Evolutionary conservation across 345 rosid species (phyloP).

Genomic region (Noccaea caerulescens): DNA sequence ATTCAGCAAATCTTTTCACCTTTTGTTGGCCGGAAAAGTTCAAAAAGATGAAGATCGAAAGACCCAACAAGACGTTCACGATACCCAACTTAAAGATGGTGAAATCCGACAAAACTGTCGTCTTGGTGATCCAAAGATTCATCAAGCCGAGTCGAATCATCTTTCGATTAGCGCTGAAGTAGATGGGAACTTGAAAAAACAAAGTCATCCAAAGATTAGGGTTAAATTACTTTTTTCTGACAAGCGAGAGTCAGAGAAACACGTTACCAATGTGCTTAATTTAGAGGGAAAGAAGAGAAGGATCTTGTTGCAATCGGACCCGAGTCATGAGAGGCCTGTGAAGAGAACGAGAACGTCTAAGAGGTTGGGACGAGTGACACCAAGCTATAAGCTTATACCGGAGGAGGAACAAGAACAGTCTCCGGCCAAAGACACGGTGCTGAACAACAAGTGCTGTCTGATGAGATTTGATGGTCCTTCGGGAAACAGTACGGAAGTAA

Average conservation of each 20-base stretch:
- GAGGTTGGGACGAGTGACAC: not conserved
- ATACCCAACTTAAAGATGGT: conserved; percentile 14
- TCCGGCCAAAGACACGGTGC: not conserved
- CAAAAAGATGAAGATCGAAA: not conserved
- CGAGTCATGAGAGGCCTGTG: not conserved
- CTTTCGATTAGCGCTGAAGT: not conserved
- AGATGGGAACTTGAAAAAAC: not conserved
- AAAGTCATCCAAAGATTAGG: not conserved
- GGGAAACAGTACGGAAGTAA: not conserved
- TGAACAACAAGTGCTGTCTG: not conserved
- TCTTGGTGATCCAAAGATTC: not conserved
- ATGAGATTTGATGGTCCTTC: too few species aligned
- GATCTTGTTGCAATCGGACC: conserved; percentile 1
- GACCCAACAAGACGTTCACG: not conserved
- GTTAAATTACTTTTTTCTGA: not conserved
- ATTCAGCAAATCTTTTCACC: not conserved
- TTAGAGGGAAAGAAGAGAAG: conserved; percentile 7
- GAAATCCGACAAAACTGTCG: not conserved
- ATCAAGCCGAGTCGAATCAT: not conserved
- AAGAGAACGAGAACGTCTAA: not conserved
- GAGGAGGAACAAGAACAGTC: not conserved
- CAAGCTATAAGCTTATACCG: conserved; percentile 11
- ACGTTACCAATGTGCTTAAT: not conserved
- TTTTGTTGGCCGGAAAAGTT: not conserved
- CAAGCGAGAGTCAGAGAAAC: not conserved